Percentiles rank a stretch among this genome's conserved stretches.
Evolutionary conservation across 352 stramenopile genomes (phyloP).

Genomic region (Pythium folliculosum): DNA sequence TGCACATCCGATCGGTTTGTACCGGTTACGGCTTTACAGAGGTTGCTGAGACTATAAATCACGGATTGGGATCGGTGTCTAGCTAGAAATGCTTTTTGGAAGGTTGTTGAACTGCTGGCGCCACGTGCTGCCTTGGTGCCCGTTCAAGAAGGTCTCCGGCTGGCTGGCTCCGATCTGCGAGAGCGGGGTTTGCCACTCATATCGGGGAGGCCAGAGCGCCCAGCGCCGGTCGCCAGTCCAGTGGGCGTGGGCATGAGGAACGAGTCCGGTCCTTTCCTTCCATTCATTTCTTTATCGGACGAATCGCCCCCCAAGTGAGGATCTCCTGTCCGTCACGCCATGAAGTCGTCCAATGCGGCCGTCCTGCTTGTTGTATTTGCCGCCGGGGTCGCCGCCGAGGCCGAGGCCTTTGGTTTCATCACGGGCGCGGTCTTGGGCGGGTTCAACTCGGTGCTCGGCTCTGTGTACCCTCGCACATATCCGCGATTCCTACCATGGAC

Average conservation of each 20-base stretch:
- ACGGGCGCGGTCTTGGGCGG: not conserved
- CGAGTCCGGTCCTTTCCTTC: no score
- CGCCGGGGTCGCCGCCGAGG: not conserved
- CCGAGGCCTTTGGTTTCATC: not conserved
- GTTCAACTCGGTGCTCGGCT: not conserved
- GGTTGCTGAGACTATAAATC: no score
- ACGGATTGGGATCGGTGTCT: not conserved
- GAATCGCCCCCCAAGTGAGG: not conserved
- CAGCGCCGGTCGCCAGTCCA: not conserved
- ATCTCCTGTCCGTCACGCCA: not conserved
- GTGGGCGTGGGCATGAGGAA: no score
- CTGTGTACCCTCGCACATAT: not conserved
- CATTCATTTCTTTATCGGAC: not conserved
- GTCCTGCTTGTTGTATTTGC: not conserved
- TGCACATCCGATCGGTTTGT: no score
- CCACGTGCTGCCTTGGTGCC: not conserved
- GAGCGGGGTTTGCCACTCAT: no score
- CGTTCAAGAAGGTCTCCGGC: not conserved
- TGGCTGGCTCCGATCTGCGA: not conserved
- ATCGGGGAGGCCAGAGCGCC: no score
- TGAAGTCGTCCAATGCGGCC: not conserved
- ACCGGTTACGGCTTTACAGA: no score
- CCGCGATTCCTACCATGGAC: not conserved
- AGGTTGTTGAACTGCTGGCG: not conserved
- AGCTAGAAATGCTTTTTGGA: not conserved